Percentiles rank a stretch among this genome's conserved stretches.
Evolutionary conservation across 148 eudicot genomes (phyloP).

Genomic region (Bassia scoparia): DNA sequence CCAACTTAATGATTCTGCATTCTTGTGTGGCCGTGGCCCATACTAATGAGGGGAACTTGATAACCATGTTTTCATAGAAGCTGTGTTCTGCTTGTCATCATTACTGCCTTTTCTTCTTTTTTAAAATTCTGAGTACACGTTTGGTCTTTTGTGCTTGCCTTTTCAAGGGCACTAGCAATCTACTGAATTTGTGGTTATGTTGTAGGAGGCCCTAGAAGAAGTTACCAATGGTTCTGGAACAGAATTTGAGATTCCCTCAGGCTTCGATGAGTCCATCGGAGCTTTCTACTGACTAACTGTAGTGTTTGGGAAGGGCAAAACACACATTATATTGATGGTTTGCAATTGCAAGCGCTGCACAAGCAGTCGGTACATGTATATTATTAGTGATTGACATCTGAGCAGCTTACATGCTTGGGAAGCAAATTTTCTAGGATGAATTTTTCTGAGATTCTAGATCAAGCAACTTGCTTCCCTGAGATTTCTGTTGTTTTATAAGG

Average conservation of each 20-base stretch:
- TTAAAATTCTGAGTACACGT: background rate
- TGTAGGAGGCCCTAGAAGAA: slow-evolving; percentile 36
- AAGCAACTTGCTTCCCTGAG: slow-evolving; percentile 11
- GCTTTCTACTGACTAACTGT: slow-evolving; percentile 14
- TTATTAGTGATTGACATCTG: slow-evolving; percentile 7
- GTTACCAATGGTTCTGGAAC: slow-evolving; percentile 30
- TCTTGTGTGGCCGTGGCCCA: too few relatives aligned
- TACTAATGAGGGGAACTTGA: too few relatives aligned
- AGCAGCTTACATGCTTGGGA: slow-evolving; percentile 1
- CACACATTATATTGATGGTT: background rate
- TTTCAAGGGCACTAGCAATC: background rate
- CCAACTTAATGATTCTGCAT: too few relatives aligned
- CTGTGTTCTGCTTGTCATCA: too few relatives aligned
- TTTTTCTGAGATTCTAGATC: slow-evolving; percentile 5
- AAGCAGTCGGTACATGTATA: slow-evolving; percentile 16
- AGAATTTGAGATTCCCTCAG: slow-evolving; percentile 31
- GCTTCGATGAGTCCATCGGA: slow-evolving; percentile 30
- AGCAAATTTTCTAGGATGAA: slow-evolving; percentile 14
- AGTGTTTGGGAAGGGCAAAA: background rate
- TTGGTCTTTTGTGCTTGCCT: background rate
- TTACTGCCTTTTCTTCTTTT: background rate
- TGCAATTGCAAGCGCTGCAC: background rate
- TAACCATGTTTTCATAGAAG: too few relatives aligned
- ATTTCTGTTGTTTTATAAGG: background rate
- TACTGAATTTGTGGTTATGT: background rate